These are phyloP conservation scores for Hydnomerulius pinastri DNA, from an alignment of 768 basidiomycete species.

Conservation along the genomic window DNA sequence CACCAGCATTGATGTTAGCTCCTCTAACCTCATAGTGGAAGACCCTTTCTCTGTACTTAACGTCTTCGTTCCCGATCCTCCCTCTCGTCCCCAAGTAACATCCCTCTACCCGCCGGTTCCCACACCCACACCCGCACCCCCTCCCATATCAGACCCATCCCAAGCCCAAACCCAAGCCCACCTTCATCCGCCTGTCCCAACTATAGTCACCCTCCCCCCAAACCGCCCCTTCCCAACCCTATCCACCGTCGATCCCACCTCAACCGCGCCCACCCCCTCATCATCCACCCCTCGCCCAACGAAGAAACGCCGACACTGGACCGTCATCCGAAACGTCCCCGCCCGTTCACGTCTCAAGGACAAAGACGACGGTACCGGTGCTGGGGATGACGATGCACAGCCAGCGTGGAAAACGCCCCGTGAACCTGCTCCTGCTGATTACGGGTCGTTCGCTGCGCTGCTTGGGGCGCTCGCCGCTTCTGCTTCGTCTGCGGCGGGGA, in stretches of 20 bases:
- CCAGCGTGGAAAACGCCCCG: constrained; percentile 51
- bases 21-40: constrained; percentile 55
- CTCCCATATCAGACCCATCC: not conserved
- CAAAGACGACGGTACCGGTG: constrained; percentile 45
- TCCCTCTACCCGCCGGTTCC: constrained; percentile 53
- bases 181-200: constrained; percentile 23
- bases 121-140: constrained; percentile 19
- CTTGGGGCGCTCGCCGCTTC: constrained; percentile 43
- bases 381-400: constrained; percentile 32
- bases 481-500: constrained; percentile 24
- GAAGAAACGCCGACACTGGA: constrained; percentile 59
- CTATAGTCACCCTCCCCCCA: constrained; percentile 29
- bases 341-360: constrained; percentile 51
- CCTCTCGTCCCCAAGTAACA: constrained; percentile 53
- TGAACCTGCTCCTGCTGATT: constrained; percentile 58
- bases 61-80: constrained; percentile 59
- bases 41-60: constrained; percentile 74
- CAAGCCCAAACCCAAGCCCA: constrained; percentile 5
- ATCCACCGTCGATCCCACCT: constrained; percentile 13
- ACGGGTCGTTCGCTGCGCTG: constrained; percentile 60
- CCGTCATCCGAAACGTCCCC: constrained; percentile 51
- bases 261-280: not conserved
- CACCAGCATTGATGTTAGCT: too few species aligned
- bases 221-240: constrained; percentile 14
- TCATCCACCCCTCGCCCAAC: constrained; percentile 8